phyloP scores from a whole-genome alignment of 2,329 filamentous ascomycete genomes.

The Aspergillus udagawae region DNA sequence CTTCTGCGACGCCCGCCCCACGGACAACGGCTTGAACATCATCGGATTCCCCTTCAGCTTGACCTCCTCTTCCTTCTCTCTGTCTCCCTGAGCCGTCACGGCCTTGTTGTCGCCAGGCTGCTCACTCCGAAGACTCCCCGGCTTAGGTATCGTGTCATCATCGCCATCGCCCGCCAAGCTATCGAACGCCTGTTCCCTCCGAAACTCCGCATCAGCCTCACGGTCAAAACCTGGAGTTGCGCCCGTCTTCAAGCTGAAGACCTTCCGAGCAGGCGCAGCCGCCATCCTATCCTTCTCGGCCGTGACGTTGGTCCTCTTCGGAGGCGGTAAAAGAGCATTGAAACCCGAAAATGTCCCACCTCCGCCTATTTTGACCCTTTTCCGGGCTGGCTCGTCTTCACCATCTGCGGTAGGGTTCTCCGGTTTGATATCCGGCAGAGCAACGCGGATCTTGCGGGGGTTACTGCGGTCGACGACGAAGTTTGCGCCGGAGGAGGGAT shows the following conservation, averaged over 20 bases:
- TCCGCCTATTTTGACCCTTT: slow-evolving; percentile 63
- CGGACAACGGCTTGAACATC: slow-evolving; percentile 86
- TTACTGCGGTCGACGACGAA: slow-evolving; percentile 79
- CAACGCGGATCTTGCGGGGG: slow-evolving; percentile 79
- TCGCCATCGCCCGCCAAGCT: slow-evolving; percentile 6
- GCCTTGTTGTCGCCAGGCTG: slow-evolving; percentile 4
- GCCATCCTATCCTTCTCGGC: slow-evolving; percentile 29
- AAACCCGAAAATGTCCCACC: slow-evolving; percentile 73
- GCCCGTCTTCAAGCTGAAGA: slow-evolving; percentile 76
- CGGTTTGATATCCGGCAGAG: slow-evolving; percentile 57
- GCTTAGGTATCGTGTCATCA: slow-evolving; percentile 24
- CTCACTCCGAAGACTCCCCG: slow-evolving; percentile 19
- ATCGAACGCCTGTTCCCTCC: slow-evolving; percentile 23
- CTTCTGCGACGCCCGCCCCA: slow-evolving; percentile 69
- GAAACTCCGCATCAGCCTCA: slow-evolving; percentile 44
- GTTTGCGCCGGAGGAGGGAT: slow-evolving; percentile 33
- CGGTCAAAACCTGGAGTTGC: slow-evolving; percentile 77
- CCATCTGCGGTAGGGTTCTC: slow-evolving; percentile 30
- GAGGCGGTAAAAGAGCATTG: slow-evolving; percentile 80
- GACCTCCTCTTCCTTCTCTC: slow-evolving; percentile 21
- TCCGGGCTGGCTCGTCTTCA: slow-evolving; percentile 60
- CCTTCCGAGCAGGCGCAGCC: slow-evolving; percentile 46
- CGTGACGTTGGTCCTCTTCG: slow-evolving; percentile 54
- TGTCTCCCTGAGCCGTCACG: slow-evolving; percentile 3
- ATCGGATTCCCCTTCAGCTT: slow-evolving; percentile 70